Evolutionary conservation across 1,284 basidiomycete species (phyloP).

Genomic region (Caloboletus inedulis): DNA sequence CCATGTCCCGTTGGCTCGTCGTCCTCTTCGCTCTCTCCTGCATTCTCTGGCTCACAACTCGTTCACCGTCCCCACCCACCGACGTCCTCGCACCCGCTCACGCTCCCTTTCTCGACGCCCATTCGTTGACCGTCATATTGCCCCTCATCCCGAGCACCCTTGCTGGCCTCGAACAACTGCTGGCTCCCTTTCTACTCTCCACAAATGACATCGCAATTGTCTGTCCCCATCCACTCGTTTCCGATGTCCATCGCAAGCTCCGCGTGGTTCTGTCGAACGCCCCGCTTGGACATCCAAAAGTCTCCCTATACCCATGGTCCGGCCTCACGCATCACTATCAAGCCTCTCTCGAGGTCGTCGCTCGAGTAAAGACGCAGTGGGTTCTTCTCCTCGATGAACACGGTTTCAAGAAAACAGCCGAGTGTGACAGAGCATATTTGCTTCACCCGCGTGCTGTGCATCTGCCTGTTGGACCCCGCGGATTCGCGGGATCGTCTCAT

Average conservation of each 20-base stretch:
- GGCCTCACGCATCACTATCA: constrained; percentile 27
- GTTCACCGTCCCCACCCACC: not conserved
- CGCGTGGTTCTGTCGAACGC: constrained; percentile 32
- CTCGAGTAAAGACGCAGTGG: constrained; percentile 44
- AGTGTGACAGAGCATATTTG: constrained; percentile 35
- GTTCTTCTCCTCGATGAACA: constrained; percentile 49
- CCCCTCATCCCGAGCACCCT: constrained; percentile 43
- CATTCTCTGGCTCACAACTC: constrained; percentile 14
- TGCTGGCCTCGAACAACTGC: constrained; percentile 30
- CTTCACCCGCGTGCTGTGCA: constrained; percentile 35
- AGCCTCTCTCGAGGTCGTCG: constrained; percentile 31
- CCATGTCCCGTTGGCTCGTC: constrained; percentile 10
- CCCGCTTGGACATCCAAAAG: constrained; percentile 36
- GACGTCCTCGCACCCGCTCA: not conserved
- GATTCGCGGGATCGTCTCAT: constrained; percentile 30
- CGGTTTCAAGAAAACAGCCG: constrained; percentile 36
- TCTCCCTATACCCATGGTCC: constrained; percentile 41
- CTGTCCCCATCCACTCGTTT: constrained; percentile 41
- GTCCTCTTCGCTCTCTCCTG: constrained; percentile 1
- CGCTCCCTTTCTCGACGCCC: constrained; percentile 13
- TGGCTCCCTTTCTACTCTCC: constrained; percentile 37
- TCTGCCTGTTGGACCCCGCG: constrained; percentile 46
- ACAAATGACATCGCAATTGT: constrained; percentile 47
- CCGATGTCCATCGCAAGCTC: constrained; percentile 37
- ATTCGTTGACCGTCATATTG: constrained; percentile 47